Base-by-base conservation (phyloP, 2,329 filamentous ascomycete species). In the Pseudopyrenochaeta lycopersici region DNA sequence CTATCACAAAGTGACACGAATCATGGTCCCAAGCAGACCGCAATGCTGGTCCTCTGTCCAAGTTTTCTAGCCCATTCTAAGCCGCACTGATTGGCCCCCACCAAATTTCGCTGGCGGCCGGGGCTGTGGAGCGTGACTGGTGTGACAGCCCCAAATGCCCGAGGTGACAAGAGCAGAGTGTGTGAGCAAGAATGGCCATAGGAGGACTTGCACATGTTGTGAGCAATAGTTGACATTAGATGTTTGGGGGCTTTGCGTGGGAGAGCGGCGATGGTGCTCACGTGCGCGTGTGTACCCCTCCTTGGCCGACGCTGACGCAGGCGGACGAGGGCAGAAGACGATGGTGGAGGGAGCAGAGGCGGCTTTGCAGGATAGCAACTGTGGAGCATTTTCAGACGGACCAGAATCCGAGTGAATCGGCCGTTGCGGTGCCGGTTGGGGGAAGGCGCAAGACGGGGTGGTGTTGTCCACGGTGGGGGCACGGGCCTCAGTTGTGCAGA, bases 41-140 rank as follows among this genome's bases (percentile, higher is more conserved):
- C 56, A 50, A 44, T 51, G 58, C 57, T 49, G 41, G 54, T 49
- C 33, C 33, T 45, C 35, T 36, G 54, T 56, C 58, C 65, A 65
- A 60, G 66, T 62, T 67, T 72, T 73, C 69, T 69, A 71, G 68
- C 64, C 63, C 62, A 62, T 72, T 73, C 69, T 57, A 69, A 44
- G 52, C 39, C 5, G 50, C 48, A 46, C 47, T 70, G 70, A 71
- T 72, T 72, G 70, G 72, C 58, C 51, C 60, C 58, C 48, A 55
- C 49, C 49, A 46, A 58, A 56, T 58, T 54, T 42, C 52, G 57
- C 52, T 57, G 56, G 62, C 60, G 62, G 60, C 52, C 58, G 60
- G 54, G 48, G 59, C 54, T 46, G 49, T 42, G 55, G 54, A 60
- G 58, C 58, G 53, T 66, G 65, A 65, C 63, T 62, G 66, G 69